A percentile compares a stretch with the other conserved stretches of the same genome.
These are phyloP conservation scores for Zopfia rhizophila DNA, from an alignment of 2,329 filamentous ascomycete species.

Conservation along the genomic window DNA sequence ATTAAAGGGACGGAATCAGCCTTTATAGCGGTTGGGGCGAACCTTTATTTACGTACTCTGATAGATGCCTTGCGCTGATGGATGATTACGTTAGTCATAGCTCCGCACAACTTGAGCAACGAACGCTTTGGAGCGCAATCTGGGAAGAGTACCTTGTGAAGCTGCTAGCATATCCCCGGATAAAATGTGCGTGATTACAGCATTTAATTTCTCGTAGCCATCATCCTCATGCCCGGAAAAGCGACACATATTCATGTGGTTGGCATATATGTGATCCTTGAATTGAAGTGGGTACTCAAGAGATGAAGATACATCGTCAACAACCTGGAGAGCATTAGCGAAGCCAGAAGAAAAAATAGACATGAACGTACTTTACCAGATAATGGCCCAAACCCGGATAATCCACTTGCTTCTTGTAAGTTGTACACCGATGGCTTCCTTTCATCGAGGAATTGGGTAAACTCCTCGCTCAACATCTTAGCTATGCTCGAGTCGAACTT, in stretches of 20 bases:
- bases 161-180: slow-evolving; percentile 2
- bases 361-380: slow-evolving; percentile 9
- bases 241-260: slow-evolving; percentile 16
- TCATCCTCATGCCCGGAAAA: slow-evolving; percentile 13
- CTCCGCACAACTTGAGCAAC: not conserved
- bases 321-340: slow-evolving; percentile 1
- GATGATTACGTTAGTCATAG: slow-evolving; percentile 1
- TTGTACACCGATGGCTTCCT: slow-evolving; percentile 8
- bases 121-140: not conserved
- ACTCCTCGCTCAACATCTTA: slow-evolving; percentile 11
- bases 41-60: not conserved
- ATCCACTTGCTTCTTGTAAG: slow-evolving; percentile 6
- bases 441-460: slow-evolving; percentile 13
- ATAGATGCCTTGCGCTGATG: not conserved
- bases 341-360: not conserved
- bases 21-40: not conserved
- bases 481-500: slow-evolving; percentile 12
- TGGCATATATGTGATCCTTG: slow-evolving; percentile 5
- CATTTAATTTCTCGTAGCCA: slow-evolving; percentile 11
- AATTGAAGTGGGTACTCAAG: slow-evolving; percentile 4
- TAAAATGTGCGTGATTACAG: slow-evolving; percentile 1
- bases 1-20: not conserved
- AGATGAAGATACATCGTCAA: slow-evolving; percentile 8
- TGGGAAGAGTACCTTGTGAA: not conserved
- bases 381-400: slow-evolving; percentile 5